Base-by-base conservation (phyloP, 495 filamentous ascomycete species). In the Cercophora sp. region DNA sequence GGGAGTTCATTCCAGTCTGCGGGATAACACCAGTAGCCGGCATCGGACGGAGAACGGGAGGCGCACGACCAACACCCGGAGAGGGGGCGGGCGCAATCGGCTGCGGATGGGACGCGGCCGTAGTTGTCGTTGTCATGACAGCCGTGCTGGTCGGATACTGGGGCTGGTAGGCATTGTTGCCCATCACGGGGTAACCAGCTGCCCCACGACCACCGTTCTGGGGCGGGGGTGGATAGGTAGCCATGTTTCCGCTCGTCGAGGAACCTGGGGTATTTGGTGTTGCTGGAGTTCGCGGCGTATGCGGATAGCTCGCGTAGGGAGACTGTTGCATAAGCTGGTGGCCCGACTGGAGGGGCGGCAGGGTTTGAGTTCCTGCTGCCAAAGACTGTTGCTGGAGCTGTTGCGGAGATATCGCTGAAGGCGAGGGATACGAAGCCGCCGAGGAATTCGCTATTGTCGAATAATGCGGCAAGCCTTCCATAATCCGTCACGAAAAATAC, bases 81-180 rank as follows among this genome's bases (percentile, higher is more conserved):
- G 83, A 74, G 25, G 84, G 85, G 10, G 84, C 85, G 25, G 84
- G 85, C 34, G 85, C 85, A 59, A 87, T 87, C 10, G 84, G 79
- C 70, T 86, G 84, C 20, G 85, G 85, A 56, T 87, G 85, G 18
- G 78, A 80, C 57, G 84, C 79, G 18, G 84, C 81, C 27, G 74
- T 77, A 13, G 84, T 81, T 18, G 83, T 73, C 65, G 85, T 80
- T 29, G 84, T 77, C 71, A 86, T 71, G 73, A 86, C 81, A 26
- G 74, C 79, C 25, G 78, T 74, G n/a, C 81, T 78, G 0, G 81
- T 77, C 46, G 81, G 74, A 57, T 85, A 87, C 54, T 72, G 75
- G 63, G 79, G 80, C 52, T 71, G 75, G 67, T 85, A 78, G 23
- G 61, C 54, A 53, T 69, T 73, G 55, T 67, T 77, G 40, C 62